Base-by-base conservation (phyloP, 169 alveolate genomes). In the Babesia ovis region DNA sequence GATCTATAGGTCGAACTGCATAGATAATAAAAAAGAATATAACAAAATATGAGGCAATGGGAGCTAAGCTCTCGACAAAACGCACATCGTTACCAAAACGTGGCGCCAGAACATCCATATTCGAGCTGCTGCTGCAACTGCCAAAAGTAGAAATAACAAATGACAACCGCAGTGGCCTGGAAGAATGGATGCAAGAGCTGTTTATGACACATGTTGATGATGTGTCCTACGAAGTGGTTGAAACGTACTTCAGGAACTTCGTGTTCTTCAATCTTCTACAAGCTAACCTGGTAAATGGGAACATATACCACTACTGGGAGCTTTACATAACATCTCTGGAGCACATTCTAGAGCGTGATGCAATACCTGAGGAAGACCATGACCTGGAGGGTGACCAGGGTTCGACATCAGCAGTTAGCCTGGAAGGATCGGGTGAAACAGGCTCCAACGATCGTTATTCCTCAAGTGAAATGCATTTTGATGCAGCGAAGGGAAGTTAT, bases 151-250 rank as follows among this genome's bases (percentile, higher is more conserved):
- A 56, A 34, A 16, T 2, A 11, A 50, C 64, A 11, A 23, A 64
- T 25, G 61, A 32, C 6, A 23, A 25, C 16, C 34, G n/a, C 22
- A 43, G 42, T 8, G 74, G 31, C n/a, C 34, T 64, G 12, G 51
- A 27, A 4, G 34, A 41, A 31, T 48, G 51, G 8, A 22, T 64
- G 25, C 59, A 22, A 14, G 51, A 31, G 39, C 35, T 64, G 27
- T 37, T 64, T 18, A 29, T 31, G 57, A 64, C 50, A 23, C 8
- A 25, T 5, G 45, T 64, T 27, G 61, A 64, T 8, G 61, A 64
- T 22, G 48, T 64, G 61, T 29, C 74, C 9, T 64, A 64, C 62
- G 74, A 64, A 29, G 61, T 48, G 27, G 14, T 64, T 20, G 74
- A 64, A 29, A 42, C 42, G 11, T 64, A 64, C 31, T 32, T 45